These are phyloP conservation scores for Setaria viridis DNA, from an alignment of 202 grass and related monocot genomes.

Conservation along the genomic window DNA sequence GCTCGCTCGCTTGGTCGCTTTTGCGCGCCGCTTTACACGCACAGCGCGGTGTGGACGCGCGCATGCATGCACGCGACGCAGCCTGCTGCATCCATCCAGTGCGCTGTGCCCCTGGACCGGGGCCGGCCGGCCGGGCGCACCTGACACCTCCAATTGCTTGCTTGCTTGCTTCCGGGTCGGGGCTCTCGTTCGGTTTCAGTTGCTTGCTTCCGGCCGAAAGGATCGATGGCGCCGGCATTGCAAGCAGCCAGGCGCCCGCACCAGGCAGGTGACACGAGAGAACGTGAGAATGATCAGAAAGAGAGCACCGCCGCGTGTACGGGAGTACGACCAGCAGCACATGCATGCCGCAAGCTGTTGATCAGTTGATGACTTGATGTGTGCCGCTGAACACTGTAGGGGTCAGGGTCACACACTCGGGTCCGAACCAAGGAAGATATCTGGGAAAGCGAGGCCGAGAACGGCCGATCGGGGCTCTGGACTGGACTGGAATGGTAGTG, in stretches of 20 bases:
- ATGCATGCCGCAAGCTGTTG: neutral
- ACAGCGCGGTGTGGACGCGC: neutral
- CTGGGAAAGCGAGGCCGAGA: neutral
- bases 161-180: neutral
- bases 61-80: neutral
- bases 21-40: neutral
- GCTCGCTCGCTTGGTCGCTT: neutral
- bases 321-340: neutral
- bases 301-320: neutral
- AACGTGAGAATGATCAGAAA: neutral
- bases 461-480: neutral
- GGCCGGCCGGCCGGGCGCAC: too few species aligned
- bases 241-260: neutral
- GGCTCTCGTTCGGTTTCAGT: too few species aligned
- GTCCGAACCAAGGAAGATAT: neutral
- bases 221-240: neutral
- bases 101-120: too few species aligned
- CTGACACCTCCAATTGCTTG: slow-evolving; percentile 9
- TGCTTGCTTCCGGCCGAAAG: neutral
- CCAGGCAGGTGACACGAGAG: neutral
- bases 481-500: neutral
- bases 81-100: too few species aligned
- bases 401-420: neutral
- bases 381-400: neutral
- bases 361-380: too few species aligned